These are phyloP conservation scores for Micractinium conductrix DNA, from an alignment of 139 green algal genomes.

Conservation along the genomic window DNA sequence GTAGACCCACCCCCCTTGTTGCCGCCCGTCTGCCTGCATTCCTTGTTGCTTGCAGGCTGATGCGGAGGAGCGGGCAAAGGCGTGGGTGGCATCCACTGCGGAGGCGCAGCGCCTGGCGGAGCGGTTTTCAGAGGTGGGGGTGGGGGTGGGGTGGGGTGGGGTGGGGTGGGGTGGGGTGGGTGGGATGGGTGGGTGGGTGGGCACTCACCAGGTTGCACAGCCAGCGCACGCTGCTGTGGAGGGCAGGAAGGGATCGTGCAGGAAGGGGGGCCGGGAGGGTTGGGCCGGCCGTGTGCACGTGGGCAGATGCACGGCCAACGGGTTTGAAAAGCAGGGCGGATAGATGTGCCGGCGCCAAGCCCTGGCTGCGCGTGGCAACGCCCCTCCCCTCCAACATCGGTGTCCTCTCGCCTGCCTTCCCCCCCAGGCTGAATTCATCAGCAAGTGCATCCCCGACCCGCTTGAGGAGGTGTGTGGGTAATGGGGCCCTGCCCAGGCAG, in stretches of 20 bases:
- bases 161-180: too few species aligned
- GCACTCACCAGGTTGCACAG: neutral
- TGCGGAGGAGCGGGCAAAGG: neutral
- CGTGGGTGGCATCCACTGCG: constrained; percentile 17
- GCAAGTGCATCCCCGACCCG: constrained; percentile 37
- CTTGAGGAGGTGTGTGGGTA: too few species aligned
- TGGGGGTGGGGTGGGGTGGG: neutral
- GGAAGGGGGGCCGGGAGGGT: too few species aligned
- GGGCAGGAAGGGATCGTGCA: too few species aligned
- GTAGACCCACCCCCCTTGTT: neutral
- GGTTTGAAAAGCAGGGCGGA: too few species aligned
- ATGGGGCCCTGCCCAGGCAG: too few species aligned
- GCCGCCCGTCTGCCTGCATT: neutral
- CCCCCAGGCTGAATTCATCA: constrained; percentile 40
- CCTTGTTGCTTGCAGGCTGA: constrained; percentile 3
- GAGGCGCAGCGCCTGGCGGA: constrained; percentile 31
- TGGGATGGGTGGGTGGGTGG: neutral
- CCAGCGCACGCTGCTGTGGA: too few species aligned
- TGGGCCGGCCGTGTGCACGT: too few species aligned
- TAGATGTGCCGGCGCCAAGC: neutral
- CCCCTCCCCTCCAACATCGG: too few species aligned
- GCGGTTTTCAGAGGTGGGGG: constrained; percentile 36
- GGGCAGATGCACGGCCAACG: too few species aligned
- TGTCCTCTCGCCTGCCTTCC: neutral
- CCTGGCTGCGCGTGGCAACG: too few species aligned